Conservation (phyloP, 1,284 basidiomycete species). For the Phaffia rhodozyma region DNA sequence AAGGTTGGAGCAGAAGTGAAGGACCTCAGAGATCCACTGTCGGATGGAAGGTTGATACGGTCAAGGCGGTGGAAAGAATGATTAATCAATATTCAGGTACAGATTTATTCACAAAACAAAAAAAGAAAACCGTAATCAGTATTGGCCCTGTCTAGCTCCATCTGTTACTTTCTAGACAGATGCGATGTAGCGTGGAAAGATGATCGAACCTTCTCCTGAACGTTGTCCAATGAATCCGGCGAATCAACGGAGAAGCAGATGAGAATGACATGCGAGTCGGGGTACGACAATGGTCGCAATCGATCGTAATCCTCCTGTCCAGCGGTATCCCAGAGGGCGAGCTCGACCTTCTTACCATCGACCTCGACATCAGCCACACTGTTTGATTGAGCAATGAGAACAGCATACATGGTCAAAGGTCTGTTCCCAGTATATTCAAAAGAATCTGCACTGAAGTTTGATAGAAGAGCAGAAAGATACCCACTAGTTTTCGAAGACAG, state of each 20-base stretch:
- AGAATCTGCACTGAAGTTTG: conserved; percentile 2
- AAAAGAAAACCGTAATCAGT: background rate
- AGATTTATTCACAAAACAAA: background rate
- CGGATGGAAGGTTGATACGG: background rate
- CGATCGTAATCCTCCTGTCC: conserved; percentile 65
- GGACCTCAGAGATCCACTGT: conserved; percentile 87
- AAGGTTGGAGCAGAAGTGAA: conserved; percentile 77
- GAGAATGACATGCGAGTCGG: conserved; percentile 83
- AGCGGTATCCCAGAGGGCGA: conserved; percentile 91
- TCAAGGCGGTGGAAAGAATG: no score
- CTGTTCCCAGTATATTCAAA: background rate
- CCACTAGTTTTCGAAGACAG: conserved; percentile 62
- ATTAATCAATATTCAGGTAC: background rate
- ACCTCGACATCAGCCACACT: conserved; percentile 83
- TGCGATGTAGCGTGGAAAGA: background rate
- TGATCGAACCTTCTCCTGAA: conserved; percentile 74
- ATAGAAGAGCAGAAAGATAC: conserved; percentile 12
- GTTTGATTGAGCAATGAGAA: conserved; percentile 35
- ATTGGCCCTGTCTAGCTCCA: background rate
- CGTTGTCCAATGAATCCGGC: conserved; percentile 85
- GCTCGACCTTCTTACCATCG: conserved; percentile 80
- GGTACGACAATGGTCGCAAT: conserved; percentile 78
- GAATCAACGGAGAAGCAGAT: conserved; percentile 90
- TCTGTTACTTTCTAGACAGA: background rate
- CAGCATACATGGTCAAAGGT: background rate